phyloP scores from a whole-genome alignment of 495 filamentous ascomycete species.

The Penicillium pulvis region DNA sequence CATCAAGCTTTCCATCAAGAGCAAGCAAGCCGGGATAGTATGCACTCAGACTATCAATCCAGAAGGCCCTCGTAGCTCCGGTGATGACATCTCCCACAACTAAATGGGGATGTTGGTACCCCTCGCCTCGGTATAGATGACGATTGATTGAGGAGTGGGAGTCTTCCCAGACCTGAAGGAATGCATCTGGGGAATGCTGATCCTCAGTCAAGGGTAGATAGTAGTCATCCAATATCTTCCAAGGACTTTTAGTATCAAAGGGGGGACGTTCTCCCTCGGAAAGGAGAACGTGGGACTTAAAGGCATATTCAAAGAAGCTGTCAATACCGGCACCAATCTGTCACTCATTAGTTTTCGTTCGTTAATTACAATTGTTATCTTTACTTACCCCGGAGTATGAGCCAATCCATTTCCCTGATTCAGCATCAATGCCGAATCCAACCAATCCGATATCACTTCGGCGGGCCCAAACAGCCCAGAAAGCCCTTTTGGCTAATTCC shows the following conservation, averaged over 20 bases:
- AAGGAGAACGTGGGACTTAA: constrained; percentile 89
- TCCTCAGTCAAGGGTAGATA: constrained; percentile 61
- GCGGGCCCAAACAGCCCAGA: constrained; percentile 91
- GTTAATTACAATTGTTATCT: not conserved
- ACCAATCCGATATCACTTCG: constrained; percentile 86
- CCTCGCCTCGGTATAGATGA: constrained; percentile 67
- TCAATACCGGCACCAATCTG: constrained; percentile 91
- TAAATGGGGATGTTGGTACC: constrained; percentile 85
- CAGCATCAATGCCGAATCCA: constrained; percentile 88
- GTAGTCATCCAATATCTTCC: constrained; percentile 40
- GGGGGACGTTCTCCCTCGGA: constrained; percentile 58
- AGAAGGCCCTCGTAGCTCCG: constrained; percentile 77
- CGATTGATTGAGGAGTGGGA: constrained; percentile 83
- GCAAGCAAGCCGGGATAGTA: constrained; percentile 94
- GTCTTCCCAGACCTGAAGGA: constrained; percentile 81
- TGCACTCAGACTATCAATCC: constrained; percentile 93
- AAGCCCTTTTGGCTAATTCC: constrained; percentile 83
- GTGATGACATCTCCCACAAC: constrained; percentile 87
- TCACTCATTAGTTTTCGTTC: constrained; percentile 16
- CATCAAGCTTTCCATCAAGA: constrained; percentile 82
- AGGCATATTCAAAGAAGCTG: constrained; percentile 97
- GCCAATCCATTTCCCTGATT: constrained; percentile 86
- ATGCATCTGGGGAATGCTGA: constrained; percentile 73
- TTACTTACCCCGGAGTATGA: constrained; percentile 70
- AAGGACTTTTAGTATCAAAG: constrained; percentile 37